phyloP scores from a whole-genome alignment of 176 grass and related monocot genomes.

The Paspalum notatum region DNA sequence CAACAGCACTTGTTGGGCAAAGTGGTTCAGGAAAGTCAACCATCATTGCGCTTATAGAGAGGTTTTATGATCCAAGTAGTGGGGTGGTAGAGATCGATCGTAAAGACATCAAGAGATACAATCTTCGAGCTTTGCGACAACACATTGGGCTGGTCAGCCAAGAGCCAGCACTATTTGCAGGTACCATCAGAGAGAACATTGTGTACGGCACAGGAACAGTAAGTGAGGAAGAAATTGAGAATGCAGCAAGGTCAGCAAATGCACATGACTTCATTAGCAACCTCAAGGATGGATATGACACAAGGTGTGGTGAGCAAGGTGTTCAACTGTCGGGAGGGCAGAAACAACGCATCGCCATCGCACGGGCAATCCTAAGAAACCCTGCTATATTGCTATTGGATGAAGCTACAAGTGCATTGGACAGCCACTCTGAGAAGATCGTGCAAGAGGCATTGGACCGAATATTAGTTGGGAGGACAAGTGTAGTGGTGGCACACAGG shows the following conservation, averaged over 20 bases:
- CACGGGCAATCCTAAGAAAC: slow-evolving; percentile 90
- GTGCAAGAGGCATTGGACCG: slow-evolving; percentile 85
- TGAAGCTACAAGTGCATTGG: slow-evolving; percentile 91
- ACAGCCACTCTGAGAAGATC: slow-evolving; percentile 92
- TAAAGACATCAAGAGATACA: slow-evolving; percentile 69
- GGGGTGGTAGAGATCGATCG: slow-evolving; percentile 73
- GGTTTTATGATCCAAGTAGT: slow-evolving; percentile 84
- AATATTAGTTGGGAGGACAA: slow-evolving; percentile 79
- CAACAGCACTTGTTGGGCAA: slow-evolving; percentile 88
- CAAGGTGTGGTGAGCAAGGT: slow-evolving; percentile 77
- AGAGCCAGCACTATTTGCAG: slow-evolving; percentile 88
- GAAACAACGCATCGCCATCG: slow-evolving; percentile 90
- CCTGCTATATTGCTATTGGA: slow-evolving; percentile 77
- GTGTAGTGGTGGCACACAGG: slow-evolving; percentile 84
- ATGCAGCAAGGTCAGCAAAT: slow-evolving; percentile 78
- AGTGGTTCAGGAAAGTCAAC: slow-evolving; percentile 98
- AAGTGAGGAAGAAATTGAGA: slow-evolving; percentile 68
- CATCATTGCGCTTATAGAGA: slow-evolving; percentile 85
- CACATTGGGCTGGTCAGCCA: slow-evolving; percentile 92
- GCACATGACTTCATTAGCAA: slow-evolving; percentile 93
- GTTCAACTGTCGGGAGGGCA: slow-evolving; percentile 89
- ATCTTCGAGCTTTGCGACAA: slow-evolving; percentile 56
- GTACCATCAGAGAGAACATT: slow-evolving; percentile 79
- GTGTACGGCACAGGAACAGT: slow-evolving; percentile 61
- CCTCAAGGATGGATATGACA: slow-evolving; percentile 88